Base-by-base conservation (phyloP, 2,329 filamentous ascomycete genomes). In the Alternaria longipes region DNA sequence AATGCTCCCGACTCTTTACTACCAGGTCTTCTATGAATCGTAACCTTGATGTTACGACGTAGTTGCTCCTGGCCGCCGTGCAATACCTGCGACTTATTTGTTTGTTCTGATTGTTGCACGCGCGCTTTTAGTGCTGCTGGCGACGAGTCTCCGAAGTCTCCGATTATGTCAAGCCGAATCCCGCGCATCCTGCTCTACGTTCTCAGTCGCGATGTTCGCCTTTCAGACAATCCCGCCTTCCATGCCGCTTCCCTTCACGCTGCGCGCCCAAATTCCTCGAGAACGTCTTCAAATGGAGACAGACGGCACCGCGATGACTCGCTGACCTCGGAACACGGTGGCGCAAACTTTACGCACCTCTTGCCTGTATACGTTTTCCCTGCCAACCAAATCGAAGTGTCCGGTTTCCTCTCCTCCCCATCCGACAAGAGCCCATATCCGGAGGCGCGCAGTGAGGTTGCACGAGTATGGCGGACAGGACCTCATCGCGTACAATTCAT, bases 141-240 rank as follows among this genome's bases (percentile, higher is more conserved):
- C 58, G 59, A 63, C 30, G 53, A 66, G 22, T 46, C 60, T 30
- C 28, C 28, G 0, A 30, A 30, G 5, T 12, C 28, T 54, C 41
- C 64, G 52, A 68, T 32, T 54, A 75, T 75, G 72, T 51, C 68
- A 7, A 60, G 51, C 54, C 54, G 63, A 18, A 62, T 63, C 40
- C 69, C 74, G 20, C 81, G 79, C 44, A 82, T 91, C 24, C 80
- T 93, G 53, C 82, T 94, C 56, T 93, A 93, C 72, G 76, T 94
- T 22, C 78, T 94, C 36, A 87, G 91, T 45, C 87, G 89, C 67
- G 92, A 94, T 74, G 82, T 93, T 20, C 89, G 92, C 62, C 82
- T 91, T 26, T 83, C 86, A 28, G 91, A 94, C 78, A 94, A 94
- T 71, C 91, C 91, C 0, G 84, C 93, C 42, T 84, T 94, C 20